Conservation (phyloP, 139 green algal genomes). For the Ettlia oleoabundans region DNA sequence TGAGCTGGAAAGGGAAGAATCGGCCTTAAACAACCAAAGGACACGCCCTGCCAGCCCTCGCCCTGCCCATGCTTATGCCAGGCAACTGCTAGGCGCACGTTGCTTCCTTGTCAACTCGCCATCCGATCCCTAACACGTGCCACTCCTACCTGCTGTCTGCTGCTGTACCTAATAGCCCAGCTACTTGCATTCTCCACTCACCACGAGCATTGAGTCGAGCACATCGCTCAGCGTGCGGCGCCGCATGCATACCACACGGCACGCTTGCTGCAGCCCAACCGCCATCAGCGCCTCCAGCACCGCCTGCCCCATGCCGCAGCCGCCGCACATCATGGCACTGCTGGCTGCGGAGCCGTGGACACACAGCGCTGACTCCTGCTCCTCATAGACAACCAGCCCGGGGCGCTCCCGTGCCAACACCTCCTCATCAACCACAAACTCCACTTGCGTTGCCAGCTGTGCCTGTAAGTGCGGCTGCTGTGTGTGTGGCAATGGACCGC, state of each 20-base stretch:
- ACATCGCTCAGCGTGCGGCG: conserved; percentile 75
- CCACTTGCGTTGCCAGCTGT: conserved; percentile 29
- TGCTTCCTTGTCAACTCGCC: too few species aligned
- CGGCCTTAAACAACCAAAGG: too few species aligned
- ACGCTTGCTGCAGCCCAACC: conserved; percentile 38
- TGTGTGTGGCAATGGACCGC: neutral
- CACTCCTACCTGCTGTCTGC: neutral
- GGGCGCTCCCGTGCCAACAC: conserved; percentile 68
- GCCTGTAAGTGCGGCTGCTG: neutral
- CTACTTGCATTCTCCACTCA: too few species aligned
- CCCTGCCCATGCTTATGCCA: too few species aligned
- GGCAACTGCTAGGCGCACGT: too few species aligned
- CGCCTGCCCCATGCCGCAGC: conserved; percentile 20
- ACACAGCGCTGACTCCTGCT: neutral
- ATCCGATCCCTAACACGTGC: neutral
- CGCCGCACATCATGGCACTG: neutral
- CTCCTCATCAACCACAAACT: conserved; percentile 69
- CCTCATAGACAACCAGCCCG: conserved; percentile 70
- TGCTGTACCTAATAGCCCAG: neutral
- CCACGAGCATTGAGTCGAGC: conserved; percentile 77
- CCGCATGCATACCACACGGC: conserved; percentile 41
- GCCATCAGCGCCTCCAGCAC: conserved; percentile 42
- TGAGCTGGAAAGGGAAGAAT: too few species aligned
- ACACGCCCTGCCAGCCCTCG: too few species aligned
- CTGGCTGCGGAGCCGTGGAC: neutral